Base-by-base conservation (phyloP, 768 basidiomycete species). In the Boletus vinaceobasis region DNA sequence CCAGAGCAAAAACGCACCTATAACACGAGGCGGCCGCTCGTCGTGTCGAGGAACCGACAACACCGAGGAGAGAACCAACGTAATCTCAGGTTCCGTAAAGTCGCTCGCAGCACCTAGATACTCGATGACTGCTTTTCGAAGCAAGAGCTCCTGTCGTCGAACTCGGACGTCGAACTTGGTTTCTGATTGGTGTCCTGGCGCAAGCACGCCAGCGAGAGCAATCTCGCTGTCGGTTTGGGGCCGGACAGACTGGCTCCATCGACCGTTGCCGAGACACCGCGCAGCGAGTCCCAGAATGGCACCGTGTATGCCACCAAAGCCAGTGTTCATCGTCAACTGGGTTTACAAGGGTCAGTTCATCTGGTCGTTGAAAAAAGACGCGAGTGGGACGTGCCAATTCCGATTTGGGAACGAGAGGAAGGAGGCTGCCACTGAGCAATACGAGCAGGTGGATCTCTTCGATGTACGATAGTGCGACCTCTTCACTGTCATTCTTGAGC, bases 231-330 rank as follows among this genome's bases (percentile, higher is more conserved):
- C 89, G 4, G 82, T 86, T 50, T 83, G 79, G 0, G 90, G 87
- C 27, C 72, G 70, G 3, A 93, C 76, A 17, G 69, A 73, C 19
- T 81, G 74, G 29, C 79, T 77, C 79, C 84, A 87, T 39, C 74
- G 77, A 14, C 80, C 80, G 47, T 74, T 75, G 6, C 83, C 80
- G 19, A 95, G 78, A 62, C 81, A 85, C 59, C 82, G 80, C 26
- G 93, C 85, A 0, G 92, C 84, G 6, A 97, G 74, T 17, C 80
- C 77, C 10, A 94, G 75, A 36, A 95, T 82, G 1, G 90, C 87
- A 2, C 83, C 76, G 64, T 98, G 95, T 43, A 96, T 80, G 0
- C 85, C 84, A 4, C 95, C 95, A 64, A 92, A 96, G 5, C 90
- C 89, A 2, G 90, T 80, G 57, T 81, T 85, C 23, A 83, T 77